Percentiles rank a stretch among this genome's conserved stretches.
These are phyloP conservation scores for Ottelia alismoides DNA, from an alignment of 106 monocot genomes.

Conservation along the genomic window DNA sequence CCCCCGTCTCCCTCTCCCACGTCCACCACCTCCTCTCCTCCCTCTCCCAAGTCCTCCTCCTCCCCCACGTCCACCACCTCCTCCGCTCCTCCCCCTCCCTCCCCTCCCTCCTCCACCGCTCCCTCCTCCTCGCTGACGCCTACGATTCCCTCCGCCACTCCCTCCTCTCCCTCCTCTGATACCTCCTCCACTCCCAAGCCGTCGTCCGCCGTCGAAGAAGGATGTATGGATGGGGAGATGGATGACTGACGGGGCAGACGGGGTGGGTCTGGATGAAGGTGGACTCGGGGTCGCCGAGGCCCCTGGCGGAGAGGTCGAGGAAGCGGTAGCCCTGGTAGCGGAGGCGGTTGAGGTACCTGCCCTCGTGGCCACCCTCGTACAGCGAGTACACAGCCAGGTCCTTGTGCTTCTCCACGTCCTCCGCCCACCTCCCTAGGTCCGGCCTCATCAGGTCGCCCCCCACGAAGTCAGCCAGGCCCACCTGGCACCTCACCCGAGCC, in stretches of 20 bases:
- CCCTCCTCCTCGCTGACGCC: too few species aligned
- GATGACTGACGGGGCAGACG: constrained; percentile 80
- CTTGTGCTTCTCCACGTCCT: constrained; percentile 89
- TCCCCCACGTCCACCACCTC: too few species aligned
- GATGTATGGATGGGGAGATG: too few species aligned
- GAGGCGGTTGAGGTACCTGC: constrained; percentile 70
- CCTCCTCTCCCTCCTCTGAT: too few species aligned
- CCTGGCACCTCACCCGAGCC: constrained; percentile 27
- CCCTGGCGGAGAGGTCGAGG: constrained; percentile 69
- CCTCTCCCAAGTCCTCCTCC: too few species aligned
- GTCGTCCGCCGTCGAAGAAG: too few species aligned
- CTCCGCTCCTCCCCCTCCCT: too few species aligned
- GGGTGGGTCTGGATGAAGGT: constrained; percentile 85
- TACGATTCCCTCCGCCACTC: too few species aligned
- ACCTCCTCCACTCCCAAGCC: too few species aligned
- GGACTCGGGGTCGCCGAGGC: constrained; percentile 82
- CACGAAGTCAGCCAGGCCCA: constrained; percentile 34
- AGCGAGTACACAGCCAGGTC: constrained; percentile 72
- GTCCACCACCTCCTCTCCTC: too few species aligned
- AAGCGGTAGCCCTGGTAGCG: constrained; percentile 75
- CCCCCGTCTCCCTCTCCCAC: too few species aligned
- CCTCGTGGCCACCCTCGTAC: constrained; percentile 89
- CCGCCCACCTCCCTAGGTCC: constrained; percentile 75
- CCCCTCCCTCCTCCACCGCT: too few species aligned
- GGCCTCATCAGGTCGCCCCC: constrained; percentile 74